These are phyloP conservation scores for Thalia dealbata DNA, from an alignment of 176 grass and related monocot species.

Conservation along the genomic window DNA sequence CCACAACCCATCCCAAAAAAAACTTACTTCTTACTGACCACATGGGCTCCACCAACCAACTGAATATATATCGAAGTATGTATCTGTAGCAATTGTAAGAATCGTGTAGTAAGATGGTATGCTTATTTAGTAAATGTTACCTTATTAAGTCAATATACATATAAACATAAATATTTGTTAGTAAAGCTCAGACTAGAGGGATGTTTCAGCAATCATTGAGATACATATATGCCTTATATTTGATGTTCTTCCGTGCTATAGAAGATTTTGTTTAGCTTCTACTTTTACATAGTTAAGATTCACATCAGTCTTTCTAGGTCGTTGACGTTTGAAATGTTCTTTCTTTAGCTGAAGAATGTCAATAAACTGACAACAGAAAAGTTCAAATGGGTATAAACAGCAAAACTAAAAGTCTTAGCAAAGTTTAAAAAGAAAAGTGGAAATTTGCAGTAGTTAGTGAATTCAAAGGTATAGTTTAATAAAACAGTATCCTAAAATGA, in stretches of 20 bases:
- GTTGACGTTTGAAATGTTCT: not conserved
- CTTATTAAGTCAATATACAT: too few species aligned
- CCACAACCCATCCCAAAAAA: too few species aligned
- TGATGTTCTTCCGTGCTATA: not conserved
- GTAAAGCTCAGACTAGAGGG: not conserved
- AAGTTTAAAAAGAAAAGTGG: too few species aligned
- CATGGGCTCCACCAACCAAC: constrained; percentile 89
- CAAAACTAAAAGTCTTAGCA: too few species aligned
- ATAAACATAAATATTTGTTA: too few species aligned
- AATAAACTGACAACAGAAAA: not conserved
- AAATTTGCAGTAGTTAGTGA: not conserved
- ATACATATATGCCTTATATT: not conserved
- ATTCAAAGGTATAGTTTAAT: not conserved
- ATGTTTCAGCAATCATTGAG: not conserved
- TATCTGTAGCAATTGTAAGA: constrained; percentile 48
- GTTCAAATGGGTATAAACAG: too few species aligned
- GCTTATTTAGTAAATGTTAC: not conserved
- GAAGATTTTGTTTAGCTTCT: not conserved
- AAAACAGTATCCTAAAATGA: not conserved
- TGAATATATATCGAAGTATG: constrained; percentile 86
- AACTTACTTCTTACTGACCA: constrained; percentile 86
- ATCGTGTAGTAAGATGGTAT: not conserved
- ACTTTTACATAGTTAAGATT: not conserved
- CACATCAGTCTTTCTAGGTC: not conserved
- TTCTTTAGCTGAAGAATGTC: not conserved